These are phyloP conservation scores for Aspergillus novoparasiticus DNA, from an alignment of 2,329 filamentous ascomycete species.

Conservation along the genomic window DNA sequence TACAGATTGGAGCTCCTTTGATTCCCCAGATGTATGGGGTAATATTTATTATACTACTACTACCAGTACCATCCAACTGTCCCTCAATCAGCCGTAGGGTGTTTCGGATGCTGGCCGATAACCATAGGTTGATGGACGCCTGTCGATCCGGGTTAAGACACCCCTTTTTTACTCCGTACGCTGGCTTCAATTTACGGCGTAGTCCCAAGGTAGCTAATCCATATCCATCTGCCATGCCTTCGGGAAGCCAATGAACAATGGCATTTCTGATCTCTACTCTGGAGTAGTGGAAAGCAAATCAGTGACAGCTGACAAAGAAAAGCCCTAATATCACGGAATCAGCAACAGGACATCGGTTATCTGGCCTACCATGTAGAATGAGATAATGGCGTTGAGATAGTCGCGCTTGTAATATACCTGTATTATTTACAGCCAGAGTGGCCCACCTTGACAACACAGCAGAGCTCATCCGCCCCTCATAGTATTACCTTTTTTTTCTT, in stretches of 20 bases:
- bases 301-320: not conserved
- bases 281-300: not conserved
- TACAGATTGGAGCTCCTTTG: constrained; percentile 7
- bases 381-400: not conserved
- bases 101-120: constrained; percentile 23
- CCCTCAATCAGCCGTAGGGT: not conserved
- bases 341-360: not conserved
- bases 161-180: constrained; percentile 6
- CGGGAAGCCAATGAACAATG: constrained; percentile 1
- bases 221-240: not conserved
- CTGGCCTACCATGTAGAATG: not conserved
- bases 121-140: constrained; percentile 8
- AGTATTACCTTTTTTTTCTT: not conserved
- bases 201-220: not conserved
- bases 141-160: constrained; percentile 17
- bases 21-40: constrained; percentile 16
- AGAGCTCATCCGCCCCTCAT: constrained; percentile 7
- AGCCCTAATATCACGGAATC: constrained; percentile 1
- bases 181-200: not conserved
- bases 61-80: not conserved
- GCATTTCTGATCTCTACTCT: not conserved
- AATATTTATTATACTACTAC: not conserved
- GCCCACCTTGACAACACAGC: constrained; percentile 19
- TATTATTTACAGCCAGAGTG: constrained; percentile 8
- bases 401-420: constrained; percentile 3